Percentiles rank a stretch among this genome's conserved stretches.
These are phyloP conservation scores for Lentinus brumalis DNA, from an alignment of 768 basidiomycete species.

Conservation along the genomic window DNA sequence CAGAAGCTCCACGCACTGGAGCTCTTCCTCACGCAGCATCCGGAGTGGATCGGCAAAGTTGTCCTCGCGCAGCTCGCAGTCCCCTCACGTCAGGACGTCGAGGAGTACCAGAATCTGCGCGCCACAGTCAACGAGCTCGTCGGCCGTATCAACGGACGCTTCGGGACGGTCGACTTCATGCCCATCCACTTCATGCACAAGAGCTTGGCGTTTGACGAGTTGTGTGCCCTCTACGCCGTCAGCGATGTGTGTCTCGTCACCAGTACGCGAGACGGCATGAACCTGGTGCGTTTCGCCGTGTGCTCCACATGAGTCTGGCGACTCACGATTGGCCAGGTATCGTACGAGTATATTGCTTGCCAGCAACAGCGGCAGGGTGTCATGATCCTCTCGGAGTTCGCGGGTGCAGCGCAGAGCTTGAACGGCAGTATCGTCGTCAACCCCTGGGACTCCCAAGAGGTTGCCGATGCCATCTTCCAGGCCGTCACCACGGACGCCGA, in stretches of 20 bases:
- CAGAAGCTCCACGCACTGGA: constrained; percentile 98
- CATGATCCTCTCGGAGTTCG: constrained; percentile 98
- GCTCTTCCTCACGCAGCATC: constrained; percentile 94
- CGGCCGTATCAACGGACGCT: constrained; percentile 96
- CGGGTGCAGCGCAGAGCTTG: constrained; percentile 93
- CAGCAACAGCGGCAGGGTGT: constrained; percentile 92
- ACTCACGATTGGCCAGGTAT: constrained; percentile 60
- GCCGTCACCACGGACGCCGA: constrained; percentile 88
- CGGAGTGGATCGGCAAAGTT: constrained; percentile 99
- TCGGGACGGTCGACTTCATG: constrained; percentile 99
- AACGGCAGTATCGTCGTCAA: constrained; percentile 98
- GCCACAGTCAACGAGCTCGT: constrained; percentile 97
- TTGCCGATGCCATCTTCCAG: constrained; percentile 95
- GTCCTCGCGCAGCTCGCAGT: constrained; percentile 97
- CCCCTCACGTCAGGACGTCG: constrained; percentile 96
- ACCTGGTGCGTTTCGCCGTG: constrained; percentile 67
- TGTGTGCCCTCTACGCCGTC: constrained; percentile 96
- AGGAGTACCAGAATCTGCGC: constrained; percentile 97
- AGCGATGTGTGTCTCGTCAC: constrained; percentile 96
- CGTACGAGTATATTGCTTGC: constrained; percentile 97
- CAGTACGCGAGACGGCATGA: constrained; percentile 98
- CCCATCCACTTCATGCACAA: constrained; percentile 99
- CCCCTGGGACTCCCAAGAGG: constrained; percentile 99
- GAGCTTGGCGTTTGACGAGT: constrained; percentile 87
- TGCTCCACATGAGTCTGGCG: constrained; percentile 23